Evolutionary conservation across 2,329 filamentous ascomycete genomes (phyloP), one percentile per base, ranked within the genome.

Genomic region (Meredithiella fracta): DNA sequence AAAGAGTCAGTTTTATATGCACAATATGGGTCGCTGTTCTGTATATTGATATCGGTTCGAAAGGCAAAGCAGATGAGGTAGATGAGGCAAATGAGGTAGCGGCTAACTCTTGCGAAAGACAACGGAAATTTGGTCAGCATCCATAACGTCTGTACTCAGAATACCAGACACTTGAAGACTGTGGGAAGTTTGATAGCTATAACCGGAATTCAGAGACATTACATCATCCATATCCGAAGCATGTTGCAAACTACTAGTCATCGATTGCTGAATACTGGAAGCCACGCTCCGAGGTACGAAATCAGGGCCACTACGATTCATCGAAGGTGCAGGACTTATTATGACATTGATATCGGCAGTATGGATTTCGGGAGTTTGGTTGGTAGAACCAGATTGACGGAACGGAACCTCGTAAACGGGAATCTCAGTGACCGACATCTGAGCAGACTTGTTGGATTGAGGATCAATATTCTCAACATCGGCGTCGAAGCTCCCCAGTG

Each of bases 61-160:
- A 49, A n/a, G 52, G 37, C 23, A 37, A 42, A 23, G 38, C 29
- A 20, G 31, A 17, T 42, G 52, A 50, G n/a, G n/a, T n/a, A n/a
- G n/a, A n/a, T n/a, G n/a, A 42, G 17, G 38, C 29, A 20, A 23
- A 17, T 42, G 52, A 50, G 52, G 52, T 54, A 17, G 7, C 23
- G 14, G 37, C 53, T 42, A 49, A 42, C 49, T 58, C 44, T 44
- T 55, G 29, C 20, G 53, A 37, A 53, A n/a, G 44, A 50, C 31
- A 26, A 53, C 44, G n/a, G 53, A 38, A 23, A 31, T 15, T 29
- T 22, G 20, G 17, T 53, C 53, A 34, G 37, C 20, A 14, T 53
- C 49, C 14, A 26, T 7, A 17, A 26, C 14, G 37, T 56, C 53
- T 3, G 29, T 49, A 15, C 50, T 44, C 38, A 37, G 40, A 20